Evolutionary conservation across 805 yeast species (phyloP).

Genomic region (Candida glaebosa): DNA sequence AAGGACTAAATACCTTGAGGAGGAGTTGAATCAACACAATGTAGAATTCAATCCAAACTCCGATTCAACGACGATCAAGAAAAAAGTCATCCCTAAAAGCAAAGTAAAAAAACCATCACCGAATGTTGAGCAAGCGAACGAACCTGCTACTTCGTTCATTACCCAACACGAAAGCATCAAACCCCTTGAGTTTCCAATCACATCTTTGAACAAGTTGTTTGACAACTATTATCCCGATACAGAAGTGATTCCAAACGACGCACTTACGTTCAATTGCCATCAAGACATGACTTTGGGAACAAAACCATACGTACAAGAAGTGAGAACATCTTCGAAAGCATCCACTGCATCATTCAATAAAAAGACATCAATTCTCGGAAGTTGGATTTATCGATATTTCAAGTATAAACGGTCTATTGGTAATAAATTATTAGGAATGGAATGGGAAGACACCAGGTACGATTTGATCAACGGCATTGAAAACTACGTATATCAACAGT

Average conservation of each 20-base stretch:
- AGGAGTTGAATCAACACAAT: conserved; percentile 35
- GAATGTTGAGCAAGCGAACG: conserved; percentile 8
- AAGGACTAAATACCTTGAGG: conserved; percentile 38
- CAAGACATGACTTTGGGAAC: conserved; percentile 13
- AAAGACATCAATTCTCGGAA: conserved; percentile 22
- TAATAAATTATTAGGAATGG: conserved; percentile 36
- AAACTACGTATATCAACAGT: conserved; percentile 29
- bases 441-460: conserved; percentile 41
- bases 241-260: conserved; percentile 1
- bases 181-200: conserved; percentile 5
- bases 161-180: conserved; percentile 4
- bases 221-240: conserved; percentile 3
- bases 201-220: conserved; percentile 1
- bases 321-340: conserved; percentile 21
- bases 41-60: conserved; percentile 12
- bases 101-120: conserved; percentile 17
- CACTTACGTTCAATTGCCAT: conserved; percentile 2
- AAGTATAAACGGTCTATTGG: conserved; percentile 32
- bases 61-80: conserved; percentile 3
- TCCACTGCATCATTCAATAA: conserved; percentile 25
- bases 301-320: conserved; percentile 25
- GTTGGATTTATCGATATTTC: conserved; percentile 33
- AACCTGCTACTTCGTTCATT: not conserved
- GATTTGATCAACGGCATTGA: conserved; percentile 37
- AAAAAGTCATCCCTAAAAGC: conserved; percentile 11